Evolutionary conservation across 169 alveolate species (phyloP).

Genomic region (Eimeria acervulina): DNA sequence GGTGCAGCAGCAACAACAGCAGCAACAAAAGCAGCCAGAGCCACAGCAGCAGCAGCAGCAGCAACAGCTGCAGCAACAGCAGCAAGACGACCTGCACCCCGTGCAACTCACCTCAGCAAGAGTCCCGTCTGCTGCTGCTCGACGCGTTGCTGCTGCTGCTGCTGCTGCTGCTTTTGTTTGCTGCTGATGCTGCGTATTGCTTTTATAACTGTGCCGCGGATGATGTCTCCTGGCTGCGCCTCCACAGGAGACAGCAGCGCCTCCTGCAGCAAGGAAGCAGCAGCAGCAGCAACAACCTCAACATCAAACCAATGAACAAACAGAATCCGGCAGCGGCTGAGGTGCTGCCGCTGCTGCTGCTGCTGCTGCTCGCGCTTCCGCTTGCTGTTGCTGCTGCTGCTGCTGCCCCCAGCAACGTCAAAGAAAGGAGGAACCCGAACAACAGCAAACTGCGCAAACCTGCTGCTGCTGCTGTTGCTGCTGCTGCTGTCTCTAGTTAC

Average conservation of each 20-base stretch:
- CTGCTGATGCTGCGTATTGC: too few species aligned
- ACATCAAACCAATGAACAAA: conserved; percentile 9
- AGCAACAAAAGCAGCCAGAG: too few species aligned
- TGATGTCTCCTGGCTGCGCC: not conserved
- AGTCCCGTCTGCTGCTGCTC: conserved; percentile 38
- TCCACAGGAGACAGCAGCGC: not conserved
- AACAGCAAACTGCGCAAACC: conserved; percentile 28
- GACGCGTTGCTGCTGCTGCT: too few species aligned
- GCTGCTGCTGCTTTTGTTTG: conserved; percentile 35
- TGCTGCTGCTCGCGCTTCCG: conserved; percentile 50
- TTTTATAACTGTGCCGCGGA: not conserved
- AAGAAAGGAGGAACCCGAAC: conserved; percentile 5
- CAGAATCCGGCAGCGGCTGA: conserved; percentile 30
- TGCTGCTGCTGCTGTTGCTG: conserved; percentile 50
- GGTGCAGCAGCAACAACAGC: too few species aligned
- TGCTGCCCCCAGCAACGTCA: too few species aligned
- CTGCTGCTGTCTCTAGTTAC: not conserved
- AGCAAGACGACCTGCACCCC: not conserved
- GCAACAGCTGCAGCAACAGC: not conserved
- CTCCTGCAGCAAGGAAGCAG: conserved; percentile 3
- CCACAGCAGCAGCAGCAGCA: not conserved
- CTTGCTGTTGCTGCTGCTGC: conserved; percentile 17
- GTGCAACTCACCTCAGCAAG: not conserved
- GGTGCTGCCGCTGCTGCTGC: conserved; percentile 70
- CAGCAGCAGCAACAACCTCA: conserved; percentile 44